phyloP scores from a whole-genome alignment of 1,139 yeast genomes.

The Protomyces arabidopsidicola region DNA sequence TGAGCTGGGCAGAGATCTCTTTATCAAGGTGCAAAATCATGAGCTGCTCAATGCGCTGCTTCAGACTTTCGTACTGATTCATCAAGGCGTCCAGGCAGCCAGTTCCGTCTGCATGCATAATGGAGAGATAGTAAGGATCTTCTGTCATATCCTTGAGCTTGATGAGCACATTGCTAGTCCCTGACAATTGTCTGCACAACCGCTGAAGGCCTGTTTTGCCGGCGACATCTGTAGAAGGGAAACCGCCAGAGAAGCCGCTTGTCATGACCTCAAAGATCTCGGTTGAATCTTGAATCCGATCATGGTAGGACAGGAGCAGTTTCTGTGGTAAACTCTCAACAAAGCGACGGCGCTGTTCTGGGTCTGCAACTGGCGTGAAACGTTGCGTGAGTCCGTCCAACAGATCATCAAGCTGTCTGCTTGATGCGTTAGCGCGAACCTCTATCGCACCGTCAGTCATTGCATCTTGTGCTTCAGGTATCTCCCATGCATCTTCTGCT shows the following conservation, averaged over 20 bases:
- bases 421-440: constrained; percentile 60
- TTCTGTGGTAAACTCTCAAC: constrained; percentile 66
- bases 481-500: constrained; percentile 53
- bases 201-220: constrained; percentile 51
- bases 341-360: constrained; percentile 62
- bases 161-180: constrained; percentile 51
- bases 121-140: constrained; percentile 58
- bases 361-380: constrained; percentile 53
- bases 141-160: constrained; percentile 61
- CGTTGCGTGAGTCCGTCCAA: constrained; percentile 64
- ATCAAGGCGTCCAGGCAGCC: constrained; percentile 25
- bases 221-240: constrained; percentile 41
- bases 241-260: constrained; percentile 42
- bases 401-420: constrained; percentile 57
- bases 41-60: constrained; percentile 43
- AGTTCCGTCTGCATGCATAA: constrained; percentile 43
- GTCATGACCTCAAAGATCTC: constrained; percentile 49
- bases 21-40: constrained; percentile 49
- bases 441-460: constrained; percentile 32
- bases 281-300: constrained; percentile 48
- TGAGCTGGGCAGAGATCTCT: constrained; percentile 44
- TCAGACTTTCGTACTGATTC: constrained; percentile 38
- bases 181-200: constrained; percentile 58
- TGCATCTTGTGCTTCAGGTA: constrained; percentile 47
- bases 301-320: constrained; percentile 57